A percentile compares a stretch with the other conserved stretches of the same genome.
These are phyloP conservation scores for Pseudofabraea citricarpa DNA, from an alignment of 2,329 filamentous ascomycete species.

Conservation along the genomic window DNA sequence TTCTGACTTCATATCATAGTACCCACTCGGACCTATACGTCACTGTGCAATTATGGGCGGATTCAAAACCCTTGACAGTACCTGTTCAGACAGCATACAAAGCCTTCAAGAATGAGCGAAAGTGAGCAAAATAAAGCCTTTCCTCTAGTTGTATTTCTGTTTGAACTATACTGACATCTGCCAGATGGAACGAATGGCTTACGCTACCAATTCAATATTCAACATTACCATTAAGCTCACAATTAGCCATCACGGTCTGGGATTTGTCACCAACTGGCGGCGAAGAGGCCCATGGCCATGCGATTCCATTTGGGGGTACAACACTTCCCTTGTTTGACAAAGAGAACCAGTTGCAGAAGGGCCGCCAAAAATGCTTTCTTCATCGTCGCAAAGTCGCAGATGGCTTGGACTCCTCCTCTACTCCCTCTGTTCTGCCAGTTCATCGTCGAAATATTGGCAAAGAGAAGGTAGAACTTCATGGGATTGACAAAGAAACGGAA, in stretches of 20 bases:
- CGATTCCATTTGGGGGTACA: constrained; percentile 89
- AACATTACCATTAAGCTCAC: constrained; percentile 73
- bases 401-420: constrained; percentile 74
- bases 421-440: constrained; percentile 63
- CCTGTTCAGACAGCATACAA: constrained; percentile 92
- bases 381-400: constrained; percentile 81
- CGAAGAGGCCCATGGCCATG: constrained; percentile 65
- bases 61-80: constrained; percentile 90
- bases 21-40: constrained; percentile 85
- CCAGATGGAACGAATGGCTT: constrained; percentile 94
- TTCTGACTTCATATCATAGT: constrained; percentile 40
- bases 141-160: too few relatives aligned
- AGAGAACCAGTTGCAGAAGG: constrained; percentile 87
- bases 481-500: constrained; percentile 66
- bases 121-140: constrained; percentile 40
- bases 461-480: constrained; percentile 34
- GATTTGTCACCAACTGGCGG: constrained; percentile 80
- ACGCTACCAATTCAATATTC: constrained; percentile 80
- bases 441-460: constrained; percentile 45
- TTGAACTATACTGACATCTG: constrained; percentile 12
- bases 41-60: constrained; percentile 89
- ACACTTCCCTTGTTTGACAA: constrained; percentile 89
- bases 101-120: constrained; percentile 71
- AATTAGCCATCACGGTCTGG: constrained; percentile 91
- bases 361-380: constrained; percentile 84